These are phyloP conservation scores for Naganishia friedmannii DNA, from an alignment of 768 basidiomycete species.

Conservation along the genomic window DNA sequence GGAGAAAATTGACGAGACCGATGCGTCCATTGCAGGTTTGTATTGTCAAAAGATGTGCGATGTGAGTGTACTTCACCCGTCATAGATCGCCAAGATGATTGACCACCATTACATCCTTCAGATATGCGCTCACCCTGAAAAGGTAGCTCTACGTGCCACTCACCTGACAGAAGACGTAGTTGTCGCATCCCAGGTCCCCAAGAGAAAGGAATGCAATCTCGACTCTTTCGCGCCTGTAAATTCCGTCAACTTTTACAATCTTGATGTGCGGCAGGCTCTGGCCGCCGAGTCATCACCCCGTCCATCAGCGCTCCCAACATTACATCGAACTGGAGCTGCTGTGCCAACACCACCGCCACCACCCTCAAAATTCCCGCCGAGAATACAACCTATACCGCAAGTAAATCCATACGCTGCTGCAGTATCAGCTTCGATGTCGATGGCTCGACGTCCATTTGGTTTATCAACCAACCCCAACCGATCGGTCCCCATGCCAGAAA, in stretches of 20 bases:
- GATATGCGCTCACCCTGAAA: slow-evolving; percentile 37
- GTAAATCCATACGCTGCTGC: slow-evolving; percentile 21
- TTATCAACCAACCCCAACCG: slow-evolving; percentile 6
- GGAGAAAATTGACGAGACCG: slow-evolving; percentile 47
- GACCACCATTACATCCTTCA: neutral
- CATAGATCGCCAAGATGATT: too few relatives aligned
- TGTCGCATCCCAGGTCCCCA: slow-evolving; percentile 30
- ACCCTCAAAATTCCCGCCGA: neutral
- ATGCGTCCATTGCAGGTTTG: slow-evolving; percentile 35
- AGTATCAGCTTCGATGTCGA: slow-evolving; percentile 4
- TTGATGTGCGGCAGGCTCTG: slow-evolving; percentile 10
- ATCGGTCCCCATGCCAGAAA: neutral
- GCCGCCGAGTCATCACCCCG: neutral
- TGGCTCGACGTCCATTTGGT: slow-evolving; percentile 2
- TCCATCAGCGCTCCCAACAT: neutral
- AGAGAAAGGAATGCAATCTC: slow-evolving; percentile 22
- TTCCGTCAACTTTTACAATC: slow-evolving; percentile 26
- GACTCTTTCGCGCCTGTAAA: slow-evolving; percentile 19
- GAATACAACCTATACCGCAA: slow-evolving; percentile 3
- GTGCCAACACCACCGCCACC: slow-evolving; percentile 1
- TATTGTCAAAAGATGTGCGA: slow-evolving; percentile 52
- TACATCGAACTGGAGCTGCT: neutral
- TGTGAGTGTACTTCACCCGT: slow-evolving; percentile 38
- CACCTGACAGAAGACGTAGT: slow-evolving; percentile 27
- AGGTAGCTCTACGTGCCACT: slow-evolving; percentile 31